Conservation (phyloP, 2,329 filamentous ascomycete genomes). For the Diaporthe batatas region DNA sequence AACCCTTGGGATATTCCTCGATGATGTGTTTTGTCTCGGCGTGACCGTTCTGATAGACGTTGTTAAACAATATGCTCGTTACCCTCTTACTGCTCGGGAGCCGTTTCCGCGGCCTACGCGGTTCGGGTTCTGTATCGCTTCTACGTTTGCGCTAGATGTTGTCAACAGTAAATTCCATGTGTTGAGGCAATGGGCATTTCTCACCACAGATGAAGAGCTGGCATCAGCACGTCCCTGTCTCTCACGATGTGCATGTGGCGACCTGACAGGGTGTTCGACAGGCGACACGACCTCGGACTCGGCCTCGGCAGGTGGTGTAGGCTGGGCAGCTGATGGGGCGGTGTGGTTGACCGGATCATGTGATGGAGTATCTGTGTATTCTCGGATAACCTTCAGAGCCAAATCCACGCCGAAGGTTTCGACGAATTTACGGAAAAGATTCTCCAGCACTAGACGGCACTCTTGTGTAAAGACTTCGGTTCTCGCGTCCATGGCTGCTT, state of each 20-base stretch:
- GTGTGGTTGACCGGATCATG: not conserved
- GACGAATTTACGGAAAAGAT: conserved; percentile 7
- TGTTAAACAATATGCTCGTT: not conserved
- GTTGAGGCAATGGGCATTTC: not conserved
- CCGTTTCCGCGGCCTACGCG: conserved; percentile 1
- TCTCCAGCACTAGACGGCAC: not conserved
- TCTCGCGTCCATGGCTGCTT: conserved; percentile 5
- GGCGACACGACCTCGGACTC: conserved; percentile 3
- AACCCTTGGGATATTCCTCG: conserved; percentile 9
- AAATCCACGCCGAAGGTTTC: not conserved
- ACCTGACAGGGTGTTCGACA: not conserved
- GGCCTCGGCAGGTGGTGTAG: conserved; percentile 15
- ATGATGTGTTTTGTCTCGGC: conserved; percentile 25
- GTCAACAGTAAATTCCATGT: not conserved
- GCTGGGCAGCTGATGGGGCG: not conserved
- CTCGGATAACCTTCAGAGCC: not conserved
- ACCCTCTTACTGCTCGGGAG: not conserved
- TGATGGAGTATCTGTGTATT: not conserved
- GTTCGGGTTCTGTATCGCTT: conserved; percentile 16
- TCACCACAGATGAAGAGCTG: not conserved
- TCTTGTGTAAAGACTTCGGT: not conserved
- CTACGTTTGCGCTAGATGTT: conserved; percentile 19
- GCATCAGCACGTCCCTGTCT: not conserved
- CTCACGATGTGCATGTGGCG: not conserved
- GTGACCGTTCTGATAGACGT: not conserved